Evolutionary conservation across 2,329 filamentous ascomycete species (phyloP).

Genomic region (Fusarium piperis): DNA sequence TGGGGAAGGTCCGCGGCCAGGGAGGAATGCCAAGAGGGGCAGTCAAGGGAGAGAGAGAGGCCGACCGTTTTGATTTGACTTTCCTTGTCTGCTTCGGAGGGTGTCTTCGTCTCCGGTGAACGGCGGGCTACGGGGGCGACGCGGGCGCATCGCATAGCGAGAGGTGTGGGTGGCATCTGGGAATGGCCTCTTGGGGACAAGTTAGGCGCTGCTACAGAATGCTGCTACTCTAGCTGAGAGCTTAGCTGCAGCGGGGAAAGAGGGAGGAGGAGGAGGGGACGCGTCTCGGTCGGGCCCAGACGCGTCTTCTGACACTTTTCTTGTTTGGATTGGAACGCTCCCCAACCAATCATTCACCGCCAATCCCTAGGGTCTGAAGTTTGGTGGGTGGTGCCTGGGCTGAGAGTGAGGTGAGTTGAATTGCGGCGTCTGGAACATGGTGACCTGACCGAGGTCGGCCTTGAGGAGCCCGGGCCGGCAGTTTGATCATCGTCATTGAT

Average conservation of each 20-base stretch:
- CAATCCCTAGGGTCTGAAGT: slow-evolving; percentile 14
- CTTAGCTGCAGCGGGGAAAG: background rate
- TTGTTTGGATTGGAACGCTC: slow-evolving; percentile 36
- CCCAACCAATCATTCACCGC: slow-evolving; percentile 35
- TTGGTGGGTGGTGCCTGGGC: slow-evolving; percentile 13
- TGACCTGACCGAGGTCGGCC: background rate
- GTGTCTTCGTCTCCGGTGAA: slow-evolving; percentile 14
- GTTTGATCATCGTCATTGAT: slow-evolving; percentile 14
- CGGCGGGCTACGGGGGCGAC: background rate
- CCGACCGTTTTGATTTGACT: slow-evolving; percentile 18
- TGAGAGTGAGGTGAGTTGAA: background rate
- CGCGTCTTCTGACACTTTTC: slow-evolving; percentile 17
- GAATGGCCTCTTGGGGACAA: slow-evolving; percentile 13
- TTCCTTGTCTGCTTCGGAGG: background rate
- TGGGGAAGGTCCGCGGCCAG: slow-evolving; percentile 1
- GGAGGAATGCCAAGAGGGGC: slow-evolving; percentile 23
- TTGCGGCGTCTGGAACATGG: background rate
- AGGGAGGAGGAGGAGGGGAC: slow-evolving; percentile 1
- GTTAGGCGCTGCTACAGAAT: background rate
- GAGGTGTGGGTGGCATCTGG: slow-evolving; percentile 11
- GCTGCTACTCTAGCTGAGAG: background rate
- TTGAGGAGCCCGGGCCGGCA: slow-evolving; percentile 4
- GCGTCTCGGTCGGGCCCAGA: slow-evolving; percentile 20
- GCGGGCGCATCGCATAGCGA: background rate
- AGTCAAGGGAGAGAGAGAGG: slow-evolving; percentile 3